Base-by-base conservation (phyloP, 2,329 filamentous ascomycete species). In the Dothistroma septosporum region DNA sequence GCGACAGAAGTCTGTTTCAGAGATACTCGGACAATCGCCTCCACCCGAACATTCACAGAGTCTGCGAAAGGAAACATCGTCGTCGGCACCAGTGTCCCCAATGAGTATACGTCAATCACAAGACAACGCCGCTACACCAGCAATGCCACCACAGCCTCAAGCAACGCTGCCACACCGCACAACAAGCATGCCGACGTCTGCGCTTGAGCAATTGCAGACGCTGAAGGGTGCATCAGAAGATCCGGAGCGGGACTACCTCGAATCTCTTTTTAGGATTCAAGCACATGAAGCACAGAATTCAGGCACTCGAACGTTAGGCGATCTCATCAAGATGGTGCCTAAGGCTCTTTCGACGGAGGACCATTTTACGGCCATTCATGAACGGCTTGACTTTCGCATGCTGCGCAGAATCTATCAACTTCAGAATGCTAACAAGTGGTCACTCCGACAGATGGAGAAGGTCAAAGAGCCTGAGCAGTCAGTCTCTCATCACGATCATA, bases 341-440 rank as follows among this genome's bases (percentile, higher is more conserved):
- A 99, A 99, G 74, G 96, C 92, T 0, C 80, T 97, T 11, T 92
- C 89, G 1, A 97, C 93, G 0, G 82, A 87, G 1, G 92, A 97
- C 71, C 87, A 92, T 55, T 87, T 91, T 60, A 84, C 95, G 1
- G 88, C 91, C 48, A 86, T 95, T 46, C 85, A 91, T 53, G 92
- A 97, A 69, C 87, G 89, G 60, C 91, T 96, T 74, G 91, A 95
- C 56, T 94, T 91, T 69, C 88, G 91, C 59, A 90, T 96, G 32
- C 76, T 97, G 4, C 87, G 91, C 59, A 83, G 91, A 14, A 91
- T 99, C 2, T 96, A 97, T 72, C 87, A 93, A 63, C 80, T 97
- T 28, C 94, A 99, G 71, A 91, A 93, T 70, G 86, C 88, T 33
- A 92, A 96, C 68, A 89, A 93, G 70, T 97, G 94, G 93, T 94